Percentiles rank a stretch among this genome's conserved stretches.
These are phyloP conservation scores for Edaphochlamys debaryana DNA, from an alignment of 139 green algal species.

Conservation along the genomic window DNA sequence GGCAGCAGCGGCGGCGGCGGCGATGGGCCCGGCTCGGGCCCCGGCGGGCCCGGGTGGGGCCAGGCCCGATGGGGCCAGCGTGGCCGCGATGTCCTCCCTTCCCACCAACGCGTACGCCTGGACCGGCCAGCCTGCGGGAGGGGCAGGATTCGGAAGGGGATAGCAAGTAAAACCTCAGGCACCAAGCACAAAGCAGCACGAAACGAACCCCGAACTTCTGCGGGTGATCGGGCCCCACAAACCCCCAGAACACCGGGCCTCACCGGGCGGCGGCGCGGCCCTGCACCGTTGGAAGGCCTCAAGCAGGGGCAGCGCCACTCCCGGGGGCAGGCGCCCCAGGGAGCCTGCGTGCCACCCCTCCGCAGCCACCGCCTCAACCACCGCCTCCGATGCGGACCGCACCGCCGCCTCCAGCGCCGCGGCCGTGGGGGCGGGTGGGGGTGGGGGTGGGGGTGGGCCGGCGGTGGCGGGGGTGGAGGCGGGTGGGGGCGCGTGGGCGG, in stretches of 20 bases:
- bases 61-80: slow-evolving; percentile 50
- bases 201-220: too few relatives aligned
- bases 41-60: too few relatives aligned
- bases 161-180: too few relatives aligned
- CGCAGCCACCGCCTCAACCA: slow-evolving; percentile 50
- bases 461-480: background rate
- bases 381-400: slow-evolving; percentile 15
- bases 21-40: too few relatives aligned
- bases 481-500: background rate
- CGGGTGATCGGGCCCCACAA: too few relatives aligned
- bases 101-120: slow-evolving; percentile 87
- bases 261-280: slow-evolving; percentile 67
- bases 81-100: slow-evolving; percentile 86
- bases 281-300: slow-evolving; percentile 79
- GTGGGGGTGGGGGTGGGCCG: background rate
- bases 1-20: background rate
- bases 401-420: slow-evolving; percentile 40
- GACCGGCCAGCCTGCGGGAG: slow-evolving; percentile 72
- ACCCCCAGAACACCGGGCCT: too few relatives aligned
- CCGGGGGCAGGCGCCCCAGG: slow-evolving; percentile 78
- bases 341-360: slow-evolving; percentile 69
- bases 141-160: background rate
- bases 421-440: background rate
- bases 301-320: slow-evolving; percentile 79
- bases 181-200: too few relatives aligned